Evolutionary conservation across 1,284 basidiomycete genomes (phyloP), one percentile per base, ranked within the genome.

Genomic region (Puccinia horiana): DNA sequence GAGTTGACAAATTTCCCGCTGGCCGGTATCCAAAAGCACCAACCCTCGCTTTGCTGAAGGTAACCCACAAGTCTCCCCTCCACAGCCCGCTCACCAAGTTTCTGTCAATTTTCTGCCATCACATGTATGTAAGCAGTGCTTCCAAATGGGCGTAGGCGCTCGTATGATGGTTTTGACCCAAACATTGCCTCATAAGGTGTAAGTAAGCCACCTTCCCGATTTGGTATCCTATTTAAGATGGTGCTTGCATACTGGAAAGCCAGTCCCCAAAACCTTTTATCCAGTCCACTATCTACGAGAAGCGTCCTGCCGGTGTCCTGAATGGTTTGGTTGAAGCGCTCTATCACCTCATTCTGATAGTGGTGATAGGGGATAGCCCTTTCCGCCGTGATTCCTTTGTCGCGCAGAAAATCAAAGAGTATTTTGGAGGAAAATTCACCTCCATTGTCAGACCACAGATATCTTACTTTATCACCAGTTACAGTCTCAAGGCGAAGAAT

Each of bases 131-230:
- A 40, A 16, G 54, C 75, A 23, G 9, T 14, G 26, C 29, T 6
- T 5, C 75, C 75, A 44, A 77, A 77, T 9, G 32, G 35, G n/a
- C 63, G 42, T 16, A 54, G n/a, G 1, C 12, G 42, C 44, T 79
- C 76, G n/a, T 1, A 14, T 16, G 8, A 16, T 47, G 44, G 44
- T 47, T 47, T 47, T 16, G 8, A 8, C 2, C 35, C 35, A 32
- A 69, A 79, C 3, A 79, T 11, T 35, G 5, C 1, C 37, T 79
- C 76, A 52, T 26, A 67, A 52, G 76, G 76, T 52, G 63, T 70
- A 8, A 70, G 42, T 1, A 18, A 4, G 9, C 61, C 40, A n/a
- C 35, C 47, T 4, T 26, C 40, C 29, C 20, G 14, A 49, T 77
- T 77, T 6, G 76, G 76, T 1, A 77, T 47, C 2, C 56, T 18